These are phyloP conservation scores for Candida koratica DNA, from an alignment of 805 yeast genomes.

Conservation along the genomic window DNA sequence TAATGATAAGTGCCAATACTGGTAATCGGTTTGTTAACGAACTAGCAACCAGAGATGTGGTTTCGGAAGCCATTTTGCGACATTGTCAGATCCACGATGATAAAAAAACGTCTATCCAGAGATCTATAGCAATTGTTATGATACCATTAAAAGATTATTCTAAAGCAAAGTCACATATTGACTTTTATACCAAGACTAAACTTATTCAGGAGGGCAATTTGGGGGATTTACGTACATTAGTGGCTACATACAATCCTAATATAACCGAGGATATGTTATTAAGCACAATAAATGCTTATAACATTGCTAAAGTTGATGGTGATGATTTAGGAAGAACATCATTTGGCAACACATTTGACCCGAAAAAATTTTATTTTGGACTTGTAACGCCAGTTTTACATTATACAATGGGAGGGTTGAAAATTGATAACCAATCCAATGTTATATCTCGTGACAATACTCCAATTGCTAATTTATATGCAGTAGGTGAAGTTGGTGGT, in stretches of 20 bases:
- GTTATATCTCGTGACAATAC: conserved; percentile 30
- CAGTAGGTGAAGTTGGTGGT: conserved; percentile 46
- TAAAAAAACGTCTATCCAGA: conserved; percentile 5
- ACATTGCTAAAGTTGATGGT: conserved; percentile 9
- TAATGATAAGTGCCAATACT: conserved; percentile 41
- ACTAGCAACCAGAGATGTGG: conserved; percentile 49
- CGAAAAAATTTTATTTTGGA: conserved; percentile 39
- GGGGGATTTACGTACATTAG: conserved; percentile 16
- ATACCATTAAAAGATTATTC: conserved; percentile 44
- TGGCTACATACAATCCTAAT: conserved; percentile 15
- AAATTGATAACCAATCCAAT: conserved; percentile 45
- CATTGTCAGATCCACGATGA: conserved; percentile 20
- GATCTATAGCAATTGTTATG: conserved; percentile 21
- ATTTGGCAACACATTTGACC: conserved; percentile 13
- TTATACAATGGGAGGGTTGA: conserved; percentile 69
- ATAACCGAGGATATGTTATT: conserved; percentile 10
- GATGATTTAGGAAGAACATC: conserved; percentile 28
- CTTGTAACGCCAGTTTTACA: conserved; percentile 60
- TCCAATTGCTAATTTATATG: conserved; percentile 39
- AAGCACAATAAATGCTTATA: conserved; percentile 18
- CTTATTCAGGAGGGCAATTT: conserved; percentile 24
- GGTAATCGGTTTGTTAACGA: conserved; percentile 55
- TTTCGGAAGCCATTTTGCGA: conserved; percentile 40
- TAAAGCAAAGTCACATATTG: conserved; percentile 46
- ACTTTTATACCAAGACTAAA: conserved; percentile 40